Base-by-base conservation (phyloP, 2,329 filamentous ascomycete genomes). In the Cladobotryum protrusum region DNA sequence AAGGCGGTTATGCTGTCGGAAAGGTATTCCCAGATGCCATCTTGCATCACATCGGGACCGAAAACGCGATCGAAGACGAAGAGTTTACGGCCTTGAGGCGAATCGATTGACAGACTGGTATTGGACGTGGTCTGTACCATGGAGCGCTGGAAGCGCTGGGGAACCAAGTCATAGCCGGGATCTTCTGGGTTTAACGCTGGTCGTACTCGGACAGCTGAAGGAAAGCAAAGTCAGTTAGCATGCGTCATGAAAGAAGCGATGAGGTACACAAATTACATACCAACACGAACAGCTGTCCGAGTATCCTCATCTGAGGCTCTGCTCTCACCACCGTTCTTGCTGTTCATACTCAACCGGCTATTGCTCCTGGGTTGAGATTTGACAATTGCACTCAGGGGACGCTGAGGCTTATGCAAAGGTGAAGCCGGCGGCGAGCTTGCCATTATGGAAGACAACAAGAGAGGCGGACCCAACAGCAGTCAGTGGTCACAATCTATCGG, bases 21-120 rank as follows among this genome's bases (percentile, higher is more conserved):
- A 44, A 99, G 75, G 62, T 99, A 99, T 43, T 96, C 87, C 88
- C 92, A 99, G 43, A 99, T 73, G 43, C 91, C 92, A 57, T 93
- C 87, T 67, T 99, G 93, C 52, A 81, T 79, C 7, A 90, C 78
- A 2, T 93, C 86, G 59, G 91, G 83, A 32, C 83, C 79, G 63
- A 99, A 99, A 5, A 99, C 91, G 54, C 90, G 85, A 70, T 99
- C 93, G 65, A 99, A 99, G 17, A 97, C 86, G 64, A 99, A 99
- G 3, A 96, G 77, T 66, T 97, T 97, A 63, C 87, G 87, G 45
- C 92, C 93, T 63, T 96, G 90, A 0, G 90, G 86, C 2, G 91
- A 87, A 63, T 97, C 93, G 58, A 99, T 89, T 19, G 88, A 79
- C 44, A 99, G 74, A 64, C 81, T 95, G 6, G 89, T 96, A 41